Evolutionary conservation across 2,329 filamentous ascomycete genomes (phyloP).

Genomic region (Colletotrichum spaethianum): DNA sequence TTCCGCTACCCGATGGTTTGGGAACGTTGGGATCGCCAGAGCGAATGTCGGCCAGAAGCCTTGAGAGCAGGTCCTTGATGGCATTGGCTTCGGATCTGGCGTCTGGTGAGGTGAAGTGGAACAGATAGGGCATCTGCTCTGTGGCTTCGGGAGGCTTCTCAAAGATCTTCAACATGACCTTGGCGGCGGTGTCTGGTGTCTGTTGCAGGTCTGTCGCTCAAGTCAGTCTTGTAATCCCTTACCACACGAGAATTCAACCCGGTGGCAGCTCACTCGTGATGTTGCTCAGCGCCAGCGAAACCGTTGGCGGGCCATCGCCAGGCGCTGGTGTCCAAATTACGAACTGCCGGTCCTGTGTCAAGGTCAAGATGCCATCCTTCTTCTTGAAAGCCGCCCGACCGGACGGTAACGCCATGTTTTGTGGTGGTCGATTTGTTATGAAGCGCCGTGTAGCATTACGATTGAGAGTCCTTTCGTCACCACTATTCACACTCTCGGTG

Average conservation of each 20-base stretch:
- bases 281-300: constrained; percentile 80
- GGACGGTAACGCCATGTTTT: constrained; percentile 69
- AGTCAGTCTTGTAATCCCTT: constrained; percentile 36
- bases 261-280: constrained; percentile 79
- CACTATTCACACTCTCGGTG: constrained; percentile 14
- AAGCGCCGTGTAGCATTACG: constrained; percentile 3
- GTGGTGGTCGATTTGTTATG: constrained; percentile 9
- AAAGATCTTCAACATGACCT: constrained; percentile 95
- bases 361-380: constrained; percentile 87
- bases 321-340: constrained; percentile 86
- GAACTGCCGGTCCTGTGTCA: constrained; percentile 80
- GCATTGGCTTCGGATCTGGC: constrained; percentile 88
- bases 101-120: constrained; percentile 87
- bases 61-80: constrained; percentile 86
- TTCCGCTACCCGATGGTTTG: constrained; percentile 58
- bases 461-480: constrained; percentile 5
- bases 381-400: constrained; percentile 91
- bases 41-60: constrained; percentile 80
- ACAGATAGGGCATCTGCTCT: constrained; percentile 81
- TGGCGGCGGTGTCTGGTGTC: constrained; percentile 87
- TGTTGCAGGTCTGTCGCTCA: constrained; percentile 85
- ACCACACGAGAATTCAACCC: background rate
- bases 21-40: constrained; percentile 65
- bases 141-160: constrained; percentile 73
- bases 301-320: constrained; percentile 71